Evolutionary conservation across 805 yeast species (phyloP).

Genomic region (Candida nitratophila): DNA sequence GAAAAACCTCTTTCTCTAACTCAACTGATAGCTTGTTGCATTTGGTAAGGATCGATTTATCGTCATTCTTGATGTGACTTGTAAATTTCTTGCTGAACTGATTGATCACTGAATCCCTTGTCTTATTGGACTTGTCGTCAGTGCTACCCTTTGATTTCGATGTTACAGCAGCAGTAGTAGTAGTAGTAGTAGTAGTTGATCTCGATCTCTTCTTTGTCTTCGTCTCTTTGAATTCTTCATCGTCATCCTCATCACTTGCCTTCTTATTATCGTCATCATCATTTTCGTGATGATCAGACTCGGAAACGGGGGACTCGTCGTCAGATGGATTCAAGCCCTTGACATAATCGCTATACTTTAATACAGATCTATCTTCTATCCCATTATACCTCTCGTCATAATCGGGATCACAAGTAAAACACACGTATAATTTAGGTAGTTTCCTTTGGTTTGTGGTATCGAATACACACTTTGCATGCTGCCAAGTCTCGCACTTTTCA

Average conservation of each 20-base stretch:
- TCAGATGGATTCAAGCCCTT: conserved; percentile 2
- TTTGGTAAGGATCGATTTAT: background rate
- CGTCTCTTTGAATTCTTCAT: conserved; percentile 10
- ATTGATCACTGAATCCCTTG: conserved; percentile 40
- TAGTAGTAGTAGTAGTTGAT: too few relatives aligned
- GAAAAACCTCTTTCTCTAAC: conserved; percentile 44
- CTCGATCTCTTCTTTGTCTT: conserved; percentile 12
- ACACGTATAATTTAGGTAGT: conserved; percentile 42
- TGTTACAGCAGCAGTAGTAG: too few relatives aligned
- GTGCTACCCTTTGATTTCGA: too few relatives aligned
- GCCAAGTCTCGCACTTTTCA: conserved; percentile 64
- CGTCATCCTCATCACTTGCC: conserved; percentile 4
- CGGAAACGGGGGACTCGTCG: too few relatives aligned
- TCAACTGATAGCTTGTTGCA: conserved; percentile 35
- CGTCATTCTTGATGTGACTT: conserved; percentile 18
- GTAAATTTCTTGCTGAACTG: conserved; percentile 42
- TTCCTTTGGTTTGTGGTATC: conserved; percentile 29
- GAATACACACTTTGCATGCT: conserved; percentile 59
- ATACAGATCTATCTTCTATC: conserved; percentile 10
- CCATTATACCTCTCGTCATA: background rate
- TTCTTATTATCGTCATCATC: conserved; percentile 4
- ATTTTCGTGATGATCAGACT: conserved; percentile 2
- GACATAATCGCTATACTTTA: conserved; percentile 25
- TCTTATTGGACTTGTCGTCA: conserved; percentile 19
- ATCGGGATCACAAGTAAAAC: conserved; percentile 48